Percentiles rank a stretch among this genome's conserved stretches.
Conservation (phyloP, 306 rosid genomes). For the Lablab purpureus region DNA sequence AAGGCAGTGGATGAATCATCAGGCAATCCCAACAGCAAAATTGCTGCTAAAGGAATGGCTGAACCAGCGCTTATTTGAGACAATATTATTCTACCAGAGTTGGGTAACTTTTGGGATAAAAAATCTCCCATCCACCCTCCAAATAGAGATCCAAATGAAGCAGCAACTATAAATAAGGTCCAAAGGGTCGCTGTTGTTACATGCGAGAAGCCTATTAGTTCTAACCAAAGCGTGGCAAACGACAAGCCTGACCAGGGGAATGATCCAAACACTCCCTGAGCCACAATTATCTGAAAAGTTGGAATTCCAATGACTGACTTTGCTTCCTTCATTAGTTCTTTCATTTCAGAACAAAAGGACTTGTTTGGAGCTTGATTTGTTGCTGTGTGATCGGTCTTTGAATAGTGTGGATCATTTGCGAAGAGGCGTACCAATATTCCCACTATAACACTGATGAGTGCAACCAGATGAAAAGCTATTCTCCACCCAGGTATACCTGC, state of each 20-base stretch:
- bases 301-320: slow-evolving; percentile 71
- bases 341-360: slow-evolving; percentile 58
- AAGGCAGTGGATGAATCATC: slow-evolving; percentile 71
- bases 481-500: slow-evolving; percentile 93
- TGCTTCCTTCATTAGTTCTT: slow-evolving; percentile 65
- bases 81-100: slow-evolving; percentile 73
- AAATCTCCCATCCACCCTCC: slow-evolving; percentile 87
- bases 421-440: slow-evolving; percentile 66
- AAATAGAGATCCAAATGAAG: slow-evolving; percentile 79
- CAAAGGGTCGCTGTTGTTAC: slow-evolving; percentile 71
- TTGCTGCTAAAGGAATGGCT: slow-evolving; percentile 74
- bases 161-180: slow-evolving; percentile 63
- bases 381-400: slow-evolving; percentile 39
- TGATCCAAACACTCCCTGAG: slow-evolving; percentile 92
- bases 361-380: slow-evolving; percentile 39
- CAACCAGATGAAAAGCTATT: slow-evolving; percentile 80
- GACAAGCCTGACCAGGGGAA: slow-evolving; percentile 87
- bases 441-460: slow-evolving; percentile 71
- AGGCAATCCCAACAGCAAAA: slow-evolving; percentile 71
- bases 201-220: slow-evolving; percentile 86
- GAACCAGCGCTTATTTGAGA: slow-evolving; percentile 88
- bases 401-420: slow-evolving; percentile 76
- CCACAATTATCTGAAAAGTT: slow-evolving; percentile 87
- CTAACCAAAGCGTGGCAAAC: slow-evolving; percentile 87
- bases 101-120: slow-evolving; percentile 67